These are phyloP conservation scores for Lodderomyces metapsilosis DNA, from an alignment of 1,139 yeast species.

Conservation along the genomic window DNA sequence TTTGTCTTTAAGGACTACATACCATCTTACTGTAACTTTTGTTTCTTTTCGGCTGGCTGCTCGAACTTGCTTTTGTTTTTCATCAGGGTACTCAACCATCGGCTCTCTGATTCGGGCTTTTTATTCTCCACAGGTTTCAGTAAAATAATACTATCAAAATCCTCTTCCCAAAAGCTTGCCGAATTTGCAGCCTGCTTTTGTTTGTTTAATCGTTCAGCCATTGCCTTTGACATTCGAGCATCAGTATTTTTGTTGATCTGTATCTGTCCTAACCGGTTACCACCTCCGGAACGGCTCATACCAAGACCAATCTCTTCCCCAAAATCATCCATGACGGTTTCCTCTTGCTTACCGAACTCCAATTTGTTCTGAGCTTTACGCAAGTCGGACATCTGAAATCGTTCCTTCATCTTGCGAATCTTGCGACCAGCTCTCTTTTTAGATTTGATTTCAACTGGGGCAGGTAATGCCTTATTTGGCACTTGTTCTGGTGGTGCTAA, in stretches of 20 bases:
- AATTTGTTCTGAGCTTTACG: conserved; percentile 82
- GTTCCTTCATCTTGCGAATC: conserved; percentile 75
- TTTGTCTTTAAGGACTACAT: no score
- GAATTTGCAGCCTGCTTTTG: conserved; percentile 9
- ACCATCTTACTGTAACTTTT: not conserved
- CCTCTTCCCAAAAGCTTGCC: conserved; percentile 15
- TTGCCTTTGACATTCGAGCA: conserved; percentile 54
- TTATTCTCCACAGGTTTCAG: conserved; percentile 7
- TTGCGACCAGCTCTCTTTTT: conserved; percentile 87
- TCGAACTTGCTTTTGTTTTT: not conserved
- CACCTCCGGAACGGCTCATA: conserved; percentile 48
- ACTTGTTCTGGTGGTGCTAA: conserved; percentile 74
- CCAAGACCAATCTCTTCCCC: conserved; percentile 88
- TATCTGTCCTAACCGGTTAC: conserved; percentile 34
- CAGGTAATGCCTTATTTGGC: conserved; percentile 74
- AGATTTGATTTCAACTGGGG: conserved; percentile 75
- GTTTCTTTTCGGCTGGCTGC: not conserved
- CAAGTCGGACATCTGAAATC: conserved; percentile 76
- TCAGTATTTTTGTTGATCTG: conserved; percentile 40
- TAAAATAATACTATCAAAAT: conserved; percentile 17
- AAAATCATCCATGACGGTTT: conserved; percentile 56
- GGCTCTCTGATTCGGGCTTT: conserved; percentile 4
- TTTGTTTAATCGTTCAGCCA: conserved; percentile 43
- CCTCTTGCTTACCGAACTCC: conserved; percentile 77
- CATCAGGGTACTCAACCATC: not conserved